phyloP scores from a whole-genome alignment of 306 rosid genomes.

The Adenanthera pavonina region DNA sequence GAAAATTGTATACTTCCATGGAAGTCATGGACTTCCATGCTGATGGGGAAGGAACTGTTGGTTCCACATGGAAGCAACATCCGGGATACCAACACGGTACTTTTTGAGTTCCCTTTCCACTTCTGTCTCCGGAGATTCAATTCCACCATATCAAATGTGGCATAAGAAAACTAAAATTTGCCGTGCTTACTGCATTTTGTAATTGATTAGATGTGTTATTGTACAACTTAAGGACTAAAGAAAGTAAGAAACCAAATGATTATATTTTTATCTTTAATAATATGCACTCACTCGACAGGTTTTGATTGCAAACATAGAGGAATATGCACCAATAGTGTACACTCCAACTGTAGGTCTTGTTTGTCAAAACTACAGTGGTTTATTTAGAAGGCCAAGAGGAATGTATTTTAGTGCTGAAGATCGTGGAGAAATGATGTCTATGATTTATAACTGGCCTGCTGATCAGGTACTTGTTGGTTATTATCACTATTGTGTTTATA shows the following conservation, averaged over 20 bases:
- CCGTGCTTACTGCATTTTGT: conserved; percentile 28
- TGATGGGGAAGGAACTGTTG: too few species aligned
- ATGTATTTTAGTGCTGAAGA: conserved; percentile 98
- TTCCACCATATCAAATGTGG: too few species aligned
- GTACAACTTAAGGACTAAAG: not conserved
- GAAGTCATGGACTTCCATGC: too few species aligned
- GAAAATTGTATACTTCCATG: too few species aligned
- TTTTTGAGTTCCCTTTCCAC: too few species aligned
- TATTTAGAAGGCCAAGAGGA: conserved; percentile 98
- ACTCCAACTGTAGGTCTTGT: conserved; percentile 99
- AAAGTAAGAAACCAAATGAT: conserved; percentile 19
- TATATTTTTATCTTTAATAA: conserved; percentile 29
- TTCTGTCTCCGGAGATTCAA: too few species aligned
- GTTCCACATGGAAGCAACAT: too few species aligned
- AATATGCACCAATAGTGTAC: conserved; percentile 94
- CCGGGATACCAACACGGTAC: too few species aligned
- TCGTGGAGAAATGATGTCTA: conserved; percentile 99
- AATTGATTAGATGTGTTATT: conserved; percentile 23
- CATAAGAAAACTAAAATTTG: conserved; percentile 12
- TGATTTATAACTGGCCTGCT: conserved; percentile 99
- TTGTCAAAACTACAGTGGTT: conserved; percentile 94
- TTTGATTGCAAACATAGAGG: conserved; percentile 90
- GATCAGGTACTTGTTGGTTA: conserved; percentile 71
- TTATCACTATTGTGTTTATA: conserved; percentile 16
- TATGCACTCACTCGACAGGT: conserved; percentile 60